Conservation (phyloP, 1,284 basidiomycete species). For the Sporisorium reilianum region DNA sequence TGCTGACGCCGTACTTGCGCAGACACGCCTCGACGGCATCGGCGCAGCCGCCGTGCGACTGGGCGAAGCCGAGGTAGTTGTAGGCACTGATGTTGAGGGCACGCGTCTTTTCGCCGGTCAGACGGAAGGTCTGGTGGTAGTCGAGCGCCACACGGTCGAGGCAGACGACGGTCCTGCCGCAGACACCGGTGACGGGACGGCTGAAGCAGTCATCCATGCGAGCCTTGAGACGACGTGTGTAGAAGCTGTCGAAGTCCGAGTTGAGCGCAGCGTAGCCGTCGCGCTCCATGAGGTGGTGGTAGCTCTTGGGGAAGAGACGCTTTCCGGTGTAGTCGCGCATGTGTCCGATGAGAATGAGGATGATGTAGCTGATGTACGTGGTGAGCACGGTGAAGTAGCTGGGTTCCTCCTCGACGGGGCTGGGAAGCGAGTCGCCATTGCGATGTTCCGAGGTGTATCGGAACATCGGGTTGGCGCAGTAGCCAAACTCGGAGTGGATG, state of each 20-base stretch:
- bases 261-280: conserved; percentile 87
- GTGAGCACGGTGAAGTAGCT: conserved; percentile 89
- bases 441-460: conserved; percentile 77
- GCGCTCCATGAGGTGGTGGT: conserved; percentile 75
- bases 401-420: conserved; percentile 75
- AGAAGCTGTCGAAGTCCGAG: conserved; percentile 99
- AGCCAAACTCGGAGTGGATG: conserved; percentile 84
- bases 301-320: conserved; percentile 78
- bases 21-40: conserved; percentile 82
- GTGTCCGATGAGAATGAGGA: conserved; percentile 84
- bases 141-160: conserved; percentile 87
- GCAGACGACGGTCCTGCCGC: conserved; percentile 89
- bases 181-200: conserved; percentile 91
- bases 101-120: conserved; percentile 84
- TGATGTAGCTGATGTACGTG: conserved; percentile 78
- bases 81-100: conserved; percentile 97
- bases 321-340: conserved; percentile 96
- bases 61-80: conserved; percentile 99
- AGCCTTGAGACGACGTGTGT: conserved; percentile 92
- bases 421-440: conserved; percentile 51
- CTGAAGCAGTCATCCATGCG: conserved; percentile 97
- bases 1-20: conserved; percentile 75
- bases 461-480: conserved; percentile 80
- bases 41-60: conserved; percentile 90
- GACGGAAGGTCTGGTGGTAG: conserved; percentile 82